A percentile compares a stretch with the other conserved stretches of the same genome.
Evolutionary conservation across 306 rosid genomes (phyloP).

Genomic region (Acacia acuminata): DNA sequence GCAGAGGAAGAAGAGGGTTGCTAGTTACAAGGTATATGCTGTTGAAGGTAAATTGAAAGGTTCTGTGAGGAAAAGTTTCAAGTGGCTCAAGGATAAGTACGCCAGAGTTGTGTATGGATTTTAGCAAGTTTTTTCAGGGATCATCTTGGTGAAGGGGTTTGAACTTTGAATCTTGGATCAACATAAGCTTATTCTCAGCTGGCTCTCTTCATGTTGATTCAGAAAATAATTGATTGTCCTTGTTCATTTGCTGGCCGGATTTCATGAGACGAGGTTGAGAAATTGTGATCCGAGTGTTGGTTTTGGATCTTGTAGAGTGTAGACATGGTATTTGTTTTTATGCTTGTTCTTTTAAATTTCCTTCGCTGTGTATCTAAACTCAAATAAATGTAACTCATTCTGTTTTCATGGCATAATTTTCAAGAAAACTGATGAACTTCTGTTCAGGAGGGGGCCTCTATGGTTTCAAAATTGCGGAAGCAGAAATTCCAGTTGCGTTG

Average conservation of each 20-base stretch:
- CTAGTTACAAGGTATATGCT: slow-evolving; percentile 83
- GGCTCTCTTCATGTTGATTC: slow-evolving; percentile 15
- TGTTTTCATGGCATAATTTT: not conserved
- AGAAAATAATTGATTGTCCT: not conserved
- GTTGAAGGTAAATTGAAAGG: slow-evolving; percentile 85
- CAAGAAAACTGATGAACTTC: not conserved
- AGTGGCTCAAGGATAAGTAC: slow-evolving; percentile 85
- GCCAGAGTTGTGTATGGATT: slow-evolving; percentile 63
- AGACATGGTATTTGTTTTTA: not conserved
- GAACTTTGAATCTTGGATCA: slow-evolving; percentile 2
- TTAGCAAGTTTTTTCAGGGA: slow-evolving; percentile 37
- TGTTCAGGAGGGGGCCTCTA: not conserved
- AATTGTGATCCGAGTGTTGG: slow-evolving; percentile 28
- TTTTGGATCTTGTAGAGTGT: slow-evolving; percentile 32
- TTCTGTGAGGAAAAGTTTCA: slow-evolving; percentile 42
- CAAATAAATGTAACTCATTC: not conserved
- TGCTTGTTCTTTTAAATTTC: not conserved
- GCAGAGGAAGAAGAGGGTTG: slow-evolving; percentile 92
- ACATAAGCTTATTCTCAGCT: slow-evolving; percentile 5
- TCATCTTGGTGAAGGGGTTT: slow-evolving; percentile 1
- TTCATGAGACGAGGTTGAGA: slow-evolving; percentile 33
- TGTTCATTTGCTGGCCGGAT: slow-evolving; percentile 17
- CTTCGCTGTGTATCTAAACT: not conserved
- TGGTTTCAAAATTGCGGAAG: not conserved
- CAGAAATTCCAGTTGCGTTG: not conserved